phyloP scores from a whole-genome alignment of 2,329 filamentous ascomycete species.

The Monilinia fructicola region DNA sequence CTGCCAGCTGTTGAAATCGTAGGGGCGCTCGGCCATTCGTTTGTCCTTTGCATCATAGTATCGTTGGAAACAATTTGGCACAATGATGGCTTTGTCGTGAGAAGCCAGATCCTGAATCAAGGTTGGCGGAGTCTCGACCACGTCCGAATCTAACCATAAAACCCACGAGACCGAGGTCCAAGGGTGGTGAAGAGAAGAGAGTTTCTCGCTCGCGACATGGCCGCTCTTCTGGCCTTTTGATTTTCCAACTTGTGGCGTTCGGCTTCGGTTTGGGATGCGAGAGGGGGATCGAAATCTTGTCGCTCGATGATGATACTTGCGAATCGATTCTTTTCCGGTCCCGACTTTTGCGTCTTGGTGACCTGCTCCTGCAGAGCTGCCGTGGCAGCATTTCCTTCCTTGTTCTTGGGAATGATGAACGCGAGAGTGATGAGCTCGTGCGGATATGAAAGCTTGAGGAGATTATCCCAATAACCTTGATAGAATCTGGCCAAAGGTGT shows the following conservation, averaged over 20 bases:
- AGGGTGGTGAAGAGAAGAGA: slow-evolving; percentile 93
- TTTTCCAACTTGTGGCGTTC: slow-evolving; percentile 91
- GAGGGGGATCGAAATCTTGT: slow-evolving; percentile 86
- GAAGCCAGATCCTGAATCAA: slow-evolving; percentile 89
- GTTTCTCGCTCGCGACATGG: slow-evolving; percentile 93
- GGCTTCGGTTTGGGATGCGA: slow-evolving; percentile 77
- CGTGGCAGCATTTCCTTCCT: slow-evolving; percentile 86
- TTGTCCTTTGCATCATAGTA: slow-evolving; percentile 70
- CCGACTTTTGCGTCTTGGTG: slow-evolving; percentile 74
- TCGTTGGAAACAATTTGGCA: slow-evolving; percentile 92
- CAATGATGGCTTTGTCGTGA: slow-evolving; percentile 87
- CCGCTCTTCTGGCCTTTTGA: slow-evolving; percentile 80
- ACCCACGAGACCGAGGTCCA: slow-evolving; percentile 90
- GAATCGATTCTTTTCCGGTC: slow-evolving; percentile 78
- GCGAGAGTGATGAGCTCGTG: slow-evolving; percentile 93
- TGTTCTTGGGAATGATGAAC: slow-evolving; percentile 93
- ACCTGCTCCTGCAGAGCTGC: slow-evolving; percentile 81
- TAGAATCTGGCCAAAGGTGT: slow-evolving; percentile 95
- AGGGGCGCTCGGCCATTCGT: slow-evolving; percentile 73
- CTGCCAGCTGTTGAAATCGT: slow-evolving; percentile 98
- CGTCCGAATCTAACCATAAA: slow-evolving; percentile 90
- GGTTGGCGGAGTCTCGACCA: slow-evolving; percentile 79
- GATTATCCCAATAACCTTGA: slow-evolving; percentile 91
- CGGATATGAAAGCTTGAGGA: slow-evolving; percentile 79
- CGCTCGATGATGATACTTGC: slow-evolving; percentile 90